Base-by-base conservation (phyloP, 768 basidiomycete species). In the Russula olivacea region DNA sequence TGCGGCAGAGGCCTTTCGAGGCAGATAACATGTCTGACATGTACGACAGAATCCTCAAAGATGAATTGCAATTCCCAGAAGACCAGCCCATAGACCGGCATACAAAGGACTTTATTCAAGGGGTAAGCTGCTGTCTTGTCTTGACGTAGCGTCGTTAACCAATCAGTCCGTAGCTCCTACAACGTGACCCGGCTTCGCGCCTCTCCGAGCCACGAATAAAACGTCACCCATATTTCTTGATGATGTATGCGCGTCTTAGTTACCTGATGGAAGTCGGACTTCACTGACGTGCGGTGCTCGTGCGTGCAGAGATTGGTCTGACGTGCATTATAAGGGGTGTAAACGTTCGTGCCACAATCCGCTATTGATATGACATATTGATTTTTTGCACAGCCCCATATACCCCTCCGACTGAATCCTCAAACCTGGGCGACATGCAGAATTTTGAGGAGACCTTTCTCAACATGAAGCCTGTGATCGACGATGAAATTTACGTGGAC, bases 361-460 rank as follows among this genome's bases (percentile, higher is more conserved):
- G 4, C 14, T 30, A 67, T 53, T 21, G 43, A 41, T 36, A 32
- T 65, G 55, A 56, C 23, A 1, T 54, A 10, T 68, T 66, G 57
- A 55, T 66, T 25, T 58, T 51, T 61, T 11, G 17, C 64, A 34
- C 68, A 93, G 91, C 93, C 75, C 92, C 92, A 43, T 93, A 94
- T 80, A 92, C 93, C 71, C 92, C 92, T 15, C 89, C 88, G 32
- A 91, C 93, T 71, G 91, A 95, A 73, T 88, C 90, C 21, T 84
- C 84, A 47, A 92, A 96, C 75, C 94, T 93, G 61, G 85, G 86
- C 69, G 97, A 99, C 81, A 95, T 92, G 67, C 91, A 92, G 73
- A 98, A 98, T 76, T 99, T 98, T 74, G 96, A 98, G 73, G 91
- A 94, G 66, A 87, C 91, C 45, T 98, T 96, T 83, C 81, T 98